Evolutionary conservation across 129 eudicot species (phyloP), one percentile per base, ranked within the genome.

Genomic region (Pulicaria dysenterica): DNA sequence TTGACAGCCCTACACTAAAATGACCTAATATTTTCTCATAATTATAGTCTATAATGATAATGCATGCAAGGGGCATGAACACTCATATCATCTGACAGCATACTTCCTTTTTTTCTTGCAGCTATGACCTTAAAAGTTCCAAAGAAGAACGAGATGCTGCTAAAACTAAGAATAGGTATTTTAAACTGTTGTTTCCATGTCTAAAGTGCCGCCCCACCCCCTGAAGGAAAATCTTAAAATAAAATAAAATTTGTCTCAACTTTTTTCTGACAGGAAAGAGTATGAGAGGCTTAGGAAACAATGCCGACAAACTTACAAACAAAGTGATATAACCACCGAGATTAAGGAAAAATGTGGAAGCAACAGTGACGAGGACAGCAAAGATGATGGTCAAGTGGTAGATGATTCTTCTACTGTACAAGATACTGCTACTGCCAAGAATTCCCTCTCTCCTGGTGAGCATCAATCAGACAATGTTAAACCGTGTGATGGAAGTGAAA

Each of bases 41-140:
- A 24, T 24, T 24, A 24, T 24, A 24, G 31, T n/a, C n/a, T n/a
- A n/a, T n/a, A n/a, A n/a, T n/a, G n/a, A 16, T 76, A 9, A 67
- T 72, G 15, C 47, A 58, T 70, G 17, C 55, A 14, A 67, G 2
- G 31, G 31, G 31, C 31, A 45, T 24, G 45, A 17, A 46, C 59
- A 36, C 40, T 51, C 6, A 19, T 5, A 14, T 60, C 14, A 48
- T 57, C 75, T 82, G 36, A 72, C 8, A 58, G 43, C 44, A 5
- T 45, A 45, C 8, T 41, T 38, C 13, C 13, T 41, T 47, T 67
- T 16, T 24, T 41, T 46, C 7, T 16, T 72, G 46, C 85, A 89
- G 96, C 56, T 89, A 86, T 78, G 92, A 89, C 56, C 73, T 89
- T 76, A 84, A 74, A 51, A 86, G 92, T 50, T 74, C 96, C 42